Conservation (phyloP, 441 rosid genomes). For the Adansonia rubrostipa region DNA sequence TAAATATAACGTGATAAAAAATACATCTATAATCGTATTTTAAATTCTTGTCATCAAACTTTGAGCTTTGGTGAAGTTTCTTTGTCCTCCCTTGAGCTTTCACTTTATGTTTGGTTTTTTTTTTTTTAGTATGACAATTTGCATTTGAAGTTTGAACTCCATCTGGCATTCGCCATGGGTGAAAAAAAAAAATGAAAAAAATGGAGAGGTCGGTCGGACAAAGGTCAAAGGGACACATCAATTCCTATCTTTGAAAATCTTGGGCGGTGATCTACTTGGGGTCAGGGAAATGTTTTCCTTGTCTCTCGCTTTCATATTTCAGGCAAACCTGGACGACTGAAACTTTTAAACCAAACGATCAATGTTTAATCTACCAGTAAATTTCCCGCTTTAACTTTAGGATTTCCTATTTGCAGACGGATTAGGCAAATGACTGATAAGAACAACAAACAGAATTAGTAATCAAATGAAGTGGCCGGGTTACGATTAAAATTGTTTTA, state of each 20-base stretch:
- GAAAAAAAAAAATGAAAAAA: background rate
- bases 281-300: slow-evolving; percentile 5
- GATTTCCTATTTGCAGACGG: background rate
- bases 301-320: background rate
- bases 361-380: background rate
- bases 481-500: too few relatives aligned
- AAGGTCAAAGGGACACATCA: background rate
- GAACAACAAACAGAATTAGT: background rate
- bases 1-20: too few relatives aligned
- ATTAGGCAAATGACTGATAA: background rate
- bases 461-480: background rate
- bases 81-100: background rate
- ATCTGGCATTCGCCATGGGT: background rate
- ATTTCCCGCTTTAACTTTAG: background rate
- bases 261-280: background rate
- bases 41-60: background rate
- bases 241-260: slow-evolving; percentile 17
- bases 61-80: background rate
- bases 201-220: background rate
- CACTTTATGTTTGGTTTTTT: background rate
- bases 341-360: background rate
- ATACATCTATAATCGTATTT: too few relatives aligned
- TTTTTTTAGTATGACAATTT: background rate
- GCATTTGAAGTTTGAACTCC: background rate
- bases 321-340: background rate